Evolutionary conservation across 78 protist genomes (phyloP), one percentile per base, ranked within the genome.

Genomic region (Dictyostelium intermedium): DNA sequence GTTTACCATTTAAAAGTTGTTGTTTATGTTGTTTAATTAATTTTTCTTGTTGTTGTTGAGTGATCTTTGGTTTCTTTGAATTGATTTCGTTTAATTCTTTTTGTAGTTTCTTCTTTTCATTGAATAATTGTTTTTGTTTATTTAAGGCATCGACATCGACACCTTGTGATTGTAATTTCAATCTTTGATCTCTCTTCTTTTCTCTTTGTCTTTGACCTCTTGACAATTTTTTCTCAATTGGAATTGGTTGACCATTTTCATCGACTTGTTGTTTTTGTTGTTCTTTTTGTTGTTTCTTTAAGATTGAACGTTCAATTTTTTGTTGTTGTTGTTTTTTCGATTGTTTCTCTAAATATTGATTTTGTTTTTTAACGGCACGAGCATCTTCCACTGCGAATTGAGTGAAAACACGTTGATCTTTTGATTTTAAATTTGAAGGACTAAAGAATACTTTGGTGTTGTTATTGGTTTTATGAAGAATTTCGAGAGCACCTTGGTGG

Each of bases 371-470:
- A 11, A 89, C 94, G 23, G 79, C 87, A 43, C 94, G 50, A 2
- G 94, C 94, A 69, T 89, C 94, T 80, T 89, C 94, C 3, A 89
- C 77, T 2, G 94, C 72, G 39, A 89, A 89, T 39, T 89, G 94
- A 39, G 73, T 72, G 47, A 89, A 89, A 25, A 66, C 6, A 37
- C 82, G 47, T 60, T 53, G 77, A 80, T 81, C 87, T 50, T 80
- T 80, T 41, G 78, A 43, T 20, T 89, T 83, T 41, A 5, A 14
- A 10, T 27, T n/a, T 23, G 27, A 47, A 14, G 32, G 79, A 1
- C 10, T 2, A 16, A 16, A 66, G 37, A 89, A 89, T 1, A 69
- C 27, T 34, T 89, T 80, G 0, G 35, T 43, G 43, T 47, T 80
- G 60, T 69, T 69, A 35, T 89, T 89, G 5, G 83, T 18, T n/a